phyloP scores from a whole-genome alignment of 768 basidiomycete species.

The Lentinula lateritia region DNA sequence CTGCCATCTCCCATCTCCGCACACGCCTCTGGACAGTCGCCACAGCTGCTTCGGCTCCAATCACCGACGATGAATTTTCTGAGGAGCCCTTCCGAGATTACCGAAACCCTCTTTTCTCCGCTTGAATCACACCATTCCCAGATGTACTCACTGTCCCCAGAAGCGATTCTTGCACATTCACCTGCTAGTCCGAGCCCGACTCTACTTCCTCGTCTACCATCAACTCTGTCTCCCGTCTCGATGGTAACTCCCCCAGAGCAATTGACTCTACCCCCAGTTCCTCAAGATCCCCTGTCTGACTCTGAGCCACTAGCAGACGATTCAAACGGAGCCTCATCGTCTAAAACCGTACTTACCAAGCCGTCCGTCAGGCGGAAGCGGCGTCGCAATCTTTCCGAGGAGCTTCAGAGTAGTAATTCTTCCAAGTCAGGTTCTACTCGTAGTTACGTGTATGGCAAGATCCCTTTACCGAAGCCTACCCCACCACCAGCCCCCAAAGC shows the following conservation, averaged over 20 bases:
- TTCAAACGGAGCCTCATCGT: not conserved
- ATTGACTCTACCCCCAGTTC: not conserved
- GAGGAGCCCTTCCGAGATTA: not conserved
- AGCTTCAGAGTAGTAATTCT: not conserved
- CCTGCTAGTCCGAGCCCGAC: not conserved
- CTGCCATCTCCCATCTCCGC: not conserved
- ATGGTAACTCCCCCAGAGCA: not conserved
- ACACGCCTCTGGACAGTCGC: not conserved
- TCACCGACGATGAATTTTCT: not conserved
- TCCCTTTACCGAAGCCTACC: slow-evolving; percentile 3
- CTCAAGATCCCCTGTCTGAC: not conserved
- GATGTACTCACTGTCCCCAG: slow-evolving; percentile 4
- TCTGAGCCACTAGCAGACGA: slow-evolving; percentile 4
- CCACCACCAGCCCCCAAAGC: slow-evolving; percentile 1
- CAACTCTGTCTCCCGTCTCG: not conserved
- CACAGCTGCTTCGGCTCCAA: not conserved
- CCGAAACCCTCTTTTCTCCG: not conserved
- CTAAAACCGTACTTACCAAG: not conserved
- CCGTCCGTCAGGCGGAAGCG: not conserved
- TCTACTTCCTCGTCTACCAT: not conserved
- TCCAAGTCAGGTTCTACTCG: not conserved
- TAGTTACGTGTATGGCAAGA: slow-evolving; percentile 8
- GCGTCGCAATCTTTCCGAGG: slow-evolving; percentile 2
- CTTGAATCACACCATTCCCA: not conserved
- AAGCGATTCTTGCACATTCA: not conserved